Percentiles rank a stretch among this genome's conserved stretches.
These are phyloP conservation scores for Quercus alba DNA, from an alignment of 306 rosid species.

Conservation along the genomic window DNA sequence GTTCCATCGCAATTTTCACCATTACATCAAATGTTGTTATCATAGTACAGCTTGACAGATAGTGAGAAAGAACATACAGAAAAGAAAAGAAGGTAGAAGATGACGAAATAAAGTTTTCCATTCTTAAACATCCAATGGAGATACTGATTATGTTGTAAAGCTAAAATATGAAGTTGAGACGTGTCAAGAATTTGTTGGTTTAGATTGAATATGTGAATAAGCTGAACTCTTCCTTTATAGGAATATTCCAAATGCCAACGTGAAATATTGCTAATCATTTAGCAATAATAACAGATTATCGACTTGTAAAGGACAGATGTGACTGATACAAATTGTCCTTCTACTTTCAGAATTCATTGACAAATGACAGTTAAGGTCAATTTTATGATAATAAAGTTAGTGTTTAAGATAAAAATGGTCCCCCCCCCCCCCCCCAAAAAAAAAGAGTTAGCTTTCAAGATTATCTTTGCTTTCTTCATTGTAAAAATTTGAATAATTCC, in stretches of 20 bases:
- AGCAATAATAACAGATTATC: not conserved
- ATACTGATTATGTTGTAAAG: not conserved
- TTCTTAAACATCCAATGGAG: too few species aligned
- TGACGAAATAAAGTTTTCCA: not conserved
- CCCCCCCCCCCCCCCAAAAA: too few species aligned
- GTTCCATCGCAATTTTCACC: constrained; percentile 6
- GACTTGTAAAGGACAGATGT: not conserved
- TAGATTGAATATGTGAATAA: not conserved
- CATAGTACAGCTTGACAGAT: not conserved
- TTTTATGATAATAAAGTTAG: not conserved
- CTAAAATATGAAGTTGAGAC: not conserved
- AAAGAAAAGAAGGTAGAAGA: not conserved
- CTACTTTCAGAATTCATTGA: not conserved
- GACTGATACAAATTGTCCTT: not conserved
- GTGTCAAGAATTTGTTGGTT: not conserved
- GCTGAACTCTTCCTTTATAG: not conserved
- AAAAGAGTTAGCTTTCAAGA: not conserved
- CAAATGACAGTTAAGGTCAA: not conserved
- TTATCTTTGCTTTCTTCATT: not conserved
- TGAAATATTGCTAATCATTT: not conserved
- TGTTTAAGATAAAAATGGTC: not conserved
- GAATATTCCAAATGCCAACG: not conserved
- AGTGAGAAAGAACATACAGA: not conserved
- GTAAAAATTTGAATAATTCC: not conserved
- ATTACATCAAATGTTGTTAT: constrained; percentile 20